Evolutionary conservation across 768 basidiomycete species (phyloP).

Genomic region (Boletus pseudopeckii): DNA sequence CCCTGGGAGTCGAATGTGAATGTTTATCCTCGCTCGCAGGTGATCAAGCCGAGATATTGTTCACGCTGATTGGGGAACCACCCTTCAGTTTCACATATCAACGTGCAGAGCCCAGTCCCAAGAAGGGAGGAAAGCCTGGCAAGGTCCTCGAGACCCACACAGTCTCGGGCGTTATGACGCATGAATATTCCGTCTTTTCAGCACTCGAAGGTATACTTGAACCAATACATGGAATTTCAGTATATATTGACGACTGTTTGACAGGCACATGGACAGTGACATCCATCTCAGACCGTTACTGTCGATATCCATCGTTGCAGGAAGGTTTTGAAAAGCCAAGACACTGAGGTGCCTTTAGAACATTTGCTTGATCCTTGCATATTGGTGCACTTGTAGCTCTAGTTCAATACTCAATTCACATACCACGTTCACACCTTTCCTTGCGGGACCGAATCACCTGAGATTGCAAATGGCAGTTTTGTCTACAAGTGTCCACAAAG

Average conservation of each 20-base stretch:
- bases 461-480: constrained; percentile 1
- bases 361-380: constrained; percentile 12
- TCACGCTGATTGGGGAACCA: constrained; percentile 85
- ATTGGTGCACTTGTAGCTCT: constrained; percentile 28
- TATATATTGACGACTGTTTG: constrained; percentile 2
- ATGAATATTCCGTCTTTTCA: constrained; percentile 88
- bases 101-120: constrained; percentile 65
- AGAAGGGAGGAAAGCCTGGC: constrained; percentile 66
- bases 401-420: constrained; percentile 10
- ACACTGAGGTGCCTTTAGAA: constrained; percentile 13
- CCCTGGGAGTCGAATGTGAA: neutral
- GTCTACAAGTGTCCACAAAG: neutral
- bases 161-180: constrained; percentile 69
- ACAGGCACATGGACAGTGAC: constrained; percentile 90
- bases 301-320: constrained; percentile 78
- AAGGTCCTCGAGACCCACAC: constrained; percentile 92
- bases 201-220: constrained; percentile 77
- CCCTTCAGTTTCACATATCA: constrained; percentile 98
- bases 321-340: constrained; percentile 42
- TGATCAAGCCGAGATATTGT: constrained; percentile 91
- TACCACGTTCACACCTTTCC: neutral
- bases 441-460: neutral
- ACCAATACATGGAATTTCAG: neutral
- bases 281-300: constrained; percentile 85
- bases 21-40: constrained; percentile 40